Evolutionary conservation across 2,329 filamentous ascomycete genomes (phyloP), one percentile per base, ranked within the genome.

Genomic region (Basipetospora chlamydospora): DNA sequence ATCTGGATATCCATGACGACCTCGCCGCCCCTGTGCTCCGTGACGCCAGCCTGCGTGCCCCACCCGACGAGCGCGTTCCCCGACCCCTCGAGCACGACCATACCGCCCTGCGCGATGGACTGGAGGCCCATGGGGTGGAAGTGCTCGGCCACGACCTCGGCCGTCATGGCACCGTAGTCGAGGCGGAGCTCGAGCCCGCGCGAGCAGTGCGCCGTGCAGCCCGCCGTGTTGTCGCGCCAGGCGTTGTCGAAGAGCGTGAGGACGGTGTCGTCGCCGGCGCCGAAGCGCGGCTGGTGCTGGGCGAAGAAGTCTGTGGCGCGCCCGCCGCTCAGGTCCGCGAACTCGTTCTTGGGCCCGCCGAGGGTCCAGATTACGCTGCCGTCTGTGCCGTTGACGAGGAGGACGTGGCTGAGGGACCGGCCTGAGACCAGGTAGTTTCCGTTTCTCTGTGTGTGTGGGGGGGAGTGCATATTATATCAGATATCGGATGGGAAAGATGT

Each of bases 241-340:
- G 58, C 55, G 44, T 61, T 60, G 46, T 60, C 56, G 39, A 60
- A 60, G 34, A 60, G 47, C 37, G 52, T 54, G 35, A 60, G 44
- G 28, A 51, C 49, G 9, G 49, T 46, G 38, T 47, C 40, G 30
- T 46, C 45, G 44, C 48, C 46, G 42, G 55, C 45, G 44, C 48
- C 46, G 42, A 56, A 48, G 16, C 51, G 51, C 5, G 52, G 55
- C 35, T 60, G 53, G 42, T 60, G 58, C 43, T 61, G 57, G 6
- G 6, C 6, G 15, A 7, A 5, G 16, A 31, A 31, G 41, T 54
- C 46, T 21, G 52, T 56, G 8, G 56, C 57, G 3, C 37, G 43
- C 9, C 54, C 55, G 11, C 41, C 49, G 26, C 51, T 54, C 1
- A 58, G 39, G 36, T 61, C 58, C 10, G 25, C 11, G 38, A 59